Conservation (phyloP, 164 flowering plant genomes). For the Sextonia rubra region DNA sequence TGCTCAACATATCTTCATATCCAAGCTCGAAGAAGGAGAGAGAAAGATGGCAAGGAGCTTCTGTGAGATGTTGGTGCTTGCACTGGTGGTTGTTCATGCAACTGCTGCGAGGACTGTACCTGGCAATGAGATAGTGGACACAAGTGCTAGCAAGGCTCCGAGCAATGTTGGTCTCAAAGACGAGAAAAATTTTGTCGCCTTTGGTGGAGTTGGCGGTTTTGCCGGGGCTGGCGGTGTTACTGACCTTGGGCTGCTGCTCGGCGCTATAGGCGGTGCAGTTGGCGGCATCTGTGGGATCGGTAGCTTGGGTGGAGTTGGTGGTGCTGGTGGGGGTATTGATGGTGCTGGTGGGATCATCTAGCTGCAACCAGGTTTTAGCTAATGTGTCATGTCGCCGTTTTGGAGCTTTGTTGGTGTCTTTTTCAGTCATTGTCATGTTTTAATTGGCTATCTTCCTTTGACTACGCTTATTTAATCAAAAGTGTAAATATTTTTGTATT, state of each 20-base stretch:
- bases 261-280: neutral
- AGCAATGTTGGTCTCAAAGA: slow-evolving; percentile 7
- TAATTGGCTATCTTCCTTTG: too few species aligned
- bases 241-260: too few species aligned
- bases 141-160: slow-evolving; percentile 3
- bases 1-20: neutral
- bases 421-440: neutral
- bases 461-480: too few species aligned
- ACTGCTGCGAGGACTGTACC: neutral
- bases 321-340: neutral
- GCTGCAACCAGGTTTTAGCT: neutral
- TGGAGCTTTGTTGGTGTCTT: neutral
- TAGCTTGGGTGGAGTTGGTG: slow-evolving; percentile 7
- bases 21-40: neutral
- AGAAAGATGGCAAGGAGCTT: slow-evolving; percentile 7
- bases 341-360: slow-evolving; percentile 1
- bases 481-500: too few species aligned
- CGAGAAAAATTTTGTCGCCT: slow-evolving; percentile 7
- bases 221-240: slow-evolving; percentile 2
- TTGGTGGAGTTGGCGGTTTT: slow-evolving; percentile 4
- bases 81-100: slow-evolving; percentile 1
- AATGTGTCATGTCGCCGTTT: neutral
- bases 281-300: slow-evolving; percentile 7
- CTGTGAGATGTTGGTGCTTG: neutral
- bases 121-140: neutral